Conservation (phyloP, 176 grass and related monocot genomes). For the Ampelocalamus luodianensis region DNA sequence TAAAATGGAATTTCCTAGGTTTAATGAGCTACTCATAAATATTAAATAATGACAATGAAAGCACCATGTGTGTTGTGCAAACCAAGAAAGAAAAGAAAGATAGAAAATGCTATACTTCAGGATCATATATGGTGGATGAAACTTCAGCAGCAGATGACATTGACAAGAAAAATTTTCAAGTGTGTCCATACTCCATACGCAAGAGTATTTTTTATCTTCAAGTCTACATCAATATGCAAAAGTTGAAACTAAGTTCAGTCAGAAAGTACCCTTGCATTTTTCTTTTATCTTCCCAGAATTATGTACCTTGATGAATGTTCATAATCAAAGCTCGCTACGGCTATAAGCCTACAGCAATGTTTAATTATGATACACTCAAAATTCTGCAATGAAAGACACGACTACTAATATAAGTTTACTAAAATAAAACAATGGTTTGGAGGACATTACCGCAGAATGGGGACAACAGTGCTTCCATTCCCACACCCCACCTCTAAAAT, state of each 20-base stretch:
- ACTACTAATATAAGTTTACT: not conserved
- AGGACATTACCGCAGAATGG: constrained; percentile 59
- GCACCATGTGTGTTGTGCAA: not conserved
- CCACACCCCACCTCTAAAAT: constrained; percentile 89
- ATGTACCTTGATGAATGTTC: not conserved
- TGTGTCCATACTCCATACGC: not conserved
- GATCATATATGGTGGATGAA: not conserved
- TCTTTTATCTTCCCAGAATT: not conserved
- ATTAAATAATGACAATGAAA: not conserved
- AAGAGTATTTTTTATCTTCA: not conserved
- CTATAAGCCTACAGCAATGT: not conserved
- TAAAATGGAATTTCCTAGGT: not conserved
- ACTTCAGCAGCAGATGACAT: not conserved
- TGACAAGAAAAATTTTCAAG: not conserved
- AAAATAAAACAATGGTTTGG: constrained; percentile 4
- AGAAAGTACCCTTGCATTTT: not conserved
- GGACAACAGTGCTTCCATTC: constrained; percentile 77
- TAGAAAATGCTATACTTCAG: not conserved
- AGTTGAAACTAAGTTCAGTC: not conserved
- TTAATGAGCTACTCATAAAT: not conserved
- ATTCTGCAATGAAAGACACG: not conserved
- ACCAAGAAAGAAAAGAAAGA: not conserved
- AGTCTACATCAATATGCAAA: not conserved
- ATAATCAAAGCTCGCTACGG: not conserved
- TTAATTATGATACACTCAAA: constrained; percentile 2